These are phyloP conservation scores for Psilocybe azurescens DNA, from an alignment of 768 basidiomycete species.

Conservation along the genomic window DNA sequence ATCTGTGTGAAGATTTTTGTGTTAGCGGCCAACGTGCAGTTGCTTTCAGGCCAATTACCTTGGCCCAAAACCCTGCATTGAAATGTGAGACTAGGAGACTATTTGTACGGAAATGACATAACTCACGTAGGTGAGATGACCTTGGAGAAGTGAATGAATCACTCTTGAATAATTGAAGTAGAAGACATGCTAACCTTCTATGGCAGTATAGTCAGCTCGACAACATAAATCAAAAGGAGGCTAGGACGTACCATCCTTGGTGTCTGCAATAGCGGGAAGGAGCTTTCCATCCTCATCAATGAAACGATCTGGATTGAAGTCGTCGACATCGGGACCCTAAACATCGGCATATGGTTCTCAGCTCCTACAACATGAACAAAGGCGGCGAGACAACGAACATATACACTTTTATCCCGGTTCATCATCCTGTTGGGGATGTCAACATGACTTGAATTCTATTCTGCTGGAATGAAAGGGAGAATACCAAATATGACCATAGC, in stretches of 20 bases:
- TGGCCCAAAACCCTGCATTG: no score
- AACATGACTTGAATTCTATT: no score
- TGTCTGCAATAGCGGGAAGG: background rate
- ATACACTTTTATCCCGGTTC: background rate
- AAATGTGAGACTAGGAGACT: no score
- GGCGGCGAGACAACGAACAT: background rate
- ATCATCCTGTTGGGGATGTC: background rate
- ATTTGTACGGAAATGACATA: background rate
- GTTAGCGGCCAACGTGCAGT: background rate
- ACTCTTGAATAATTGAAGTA: background rate
- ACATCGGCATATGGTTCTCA: background rate
- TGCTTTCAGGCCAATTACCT: no score
- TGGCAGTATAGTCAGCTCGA: background rate
- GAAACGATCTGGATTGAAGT: conserved; percentile 5
- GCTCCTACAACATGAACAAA: background rate
- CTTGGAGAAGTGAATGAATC: background rate
- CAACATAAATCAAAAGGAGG: background rate
- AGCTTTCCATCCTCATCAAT: background rate
- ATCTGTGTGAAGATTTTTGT: background rate
- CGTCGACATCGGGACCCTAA: conserved; percentile 2
- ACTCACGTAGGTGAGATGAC: background rate
- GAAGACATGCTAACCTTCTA: no score
- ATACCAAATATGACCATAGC: background rate
- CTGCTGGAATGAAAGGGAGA: no score
- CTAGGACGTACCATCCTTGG: conserved; percentile 1